Evolutionary conservation across 2,329 filamentous ascomycete species (phyloP).

Genomic region (Neocatenulostroma microsporum): DNA sequence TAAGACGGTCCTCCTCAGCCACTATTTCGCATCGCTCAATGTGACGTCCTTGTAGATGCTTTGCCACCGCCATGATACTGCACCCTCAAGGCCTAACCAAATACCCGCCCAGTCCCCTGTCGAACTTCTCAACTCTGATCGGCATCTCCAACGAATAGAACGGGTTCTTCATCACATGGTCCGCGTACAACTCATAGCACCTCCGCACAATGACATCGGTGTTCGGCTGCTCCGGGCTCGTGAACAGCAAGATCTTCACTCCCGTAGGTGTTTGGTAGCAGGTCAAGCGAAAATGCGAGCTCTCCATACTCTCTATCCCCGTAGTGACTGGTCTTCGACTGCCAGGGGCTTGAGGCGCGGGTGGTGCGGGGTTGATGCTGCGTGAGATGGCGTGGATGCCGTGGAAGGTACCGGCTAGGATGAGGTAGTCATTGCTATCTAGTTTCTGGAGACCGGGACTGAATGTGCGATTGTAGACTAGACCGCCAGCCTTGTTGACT

Average conservation of each 20-base stretch:
- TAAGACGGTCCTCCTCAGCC: too few relatives aligned
- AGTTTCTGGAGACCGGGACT: slow-evolving; percentile 80
- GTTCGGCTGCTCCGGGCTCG: slow-evolving; percentile 79
- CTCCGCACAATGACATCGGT: slow-evolving; percentile 74
- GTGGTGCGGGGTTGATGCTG: slow-evolving; percentile 39
- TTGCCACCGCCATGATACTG: not conserved
- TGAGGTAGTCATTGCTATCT: slow-evolving; percentile 90
- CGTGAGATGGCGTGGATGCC: slow-evolving; percentile 62
- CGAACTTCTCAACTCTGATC: slow-evolving; percentile 88
- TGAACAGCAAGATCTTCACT: slow-evolving; percentile 92
- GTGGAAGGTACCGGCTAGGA: slow-evolving; percentile 94
- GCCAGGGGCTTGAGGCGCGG: slow-evolving; percentile 23
- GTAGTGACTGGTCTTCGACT: slow-evolving; percentile 50
- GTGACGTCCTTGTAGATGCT: not conserved
- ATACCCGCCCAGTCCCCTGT: slow-evolving; percentile 50
- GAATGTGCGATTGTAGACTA: slow-evolving; percentile 94
- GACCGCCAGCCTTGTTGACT: slow-evolving; percentile 93
- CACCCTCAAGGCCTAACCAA: slow-evolving; percentile 25
- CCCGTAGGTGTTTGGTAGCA: slow-evolving; percentile 94
- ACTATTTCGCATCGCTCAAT: not conserved
- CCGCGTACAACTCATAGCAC: slow-evolving; percentile 90
- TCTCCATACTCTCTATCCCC: slow-evolving; percentile 87
- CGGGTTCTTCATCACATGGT: slow-evolving; percentile 99
- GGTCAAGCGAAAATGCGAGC: slow-evolving; percentile 87
- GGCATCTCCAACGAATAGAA: slow-evolving; percentile 99